Conservation (phyloP, 345 rosid species). For the Ceriops decandra region DNA sequence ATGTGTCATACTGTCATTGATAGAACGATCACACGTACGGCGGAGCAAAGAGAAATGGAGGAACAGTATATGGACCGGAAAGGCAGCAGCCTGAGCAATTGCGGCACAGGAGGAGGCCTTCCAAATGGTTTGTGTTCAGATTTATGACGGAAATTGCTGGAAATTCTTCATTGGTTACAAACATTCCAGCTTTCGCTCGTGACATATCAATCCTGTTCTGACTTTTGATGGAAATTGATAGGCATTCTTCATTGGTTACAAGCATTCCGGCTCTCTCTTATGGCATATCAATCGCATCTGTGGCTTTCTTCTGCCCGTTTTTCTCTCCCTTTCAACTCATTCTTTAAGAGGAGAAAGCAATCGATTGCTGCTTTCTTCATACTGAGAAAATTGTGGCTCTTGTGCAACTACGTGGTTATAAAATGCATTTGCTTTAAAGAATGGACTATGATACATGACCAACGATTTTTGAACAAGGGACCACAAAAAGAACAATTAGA, state of each 20-base stretch:
- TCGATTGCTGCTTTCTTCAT: conserved; percentile 1
- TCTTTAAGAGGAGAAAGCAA: conserved; percentile 3
- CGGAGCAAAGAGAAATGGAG: conserved; percentile 56
- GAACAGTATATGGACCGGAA: conserved; percentile 40
- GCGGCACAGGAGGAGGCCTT: conserved; percentile 57
- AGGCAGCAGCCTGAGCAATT: conserved; percentile 40
- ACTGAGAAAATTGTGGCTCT: neutral
- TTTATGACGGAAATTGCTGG: conserved; percentile 10
- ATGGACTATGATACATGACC: too few relatives aligned
- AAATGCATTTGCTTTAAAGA: too few relatives aligned
- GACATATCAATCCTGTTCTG: neutral
- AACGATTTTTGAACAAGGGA: too few relatives aligned
- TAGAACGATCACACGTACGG: conserved; percentile 40
- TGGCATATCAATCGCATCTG: too few relatives aligned
- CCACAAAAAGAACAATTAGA: too few relatives aligned
- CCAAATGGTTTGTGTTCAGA: conserved; percentile 16
- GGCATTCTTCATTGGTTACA: too few relatives aligned
- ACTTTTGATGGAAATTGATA: too few relatives aligned
- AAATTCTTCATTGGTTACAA: conserved; percentile 12
- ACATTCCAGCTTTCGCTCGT: neutral
- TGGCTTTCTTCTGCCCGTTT: neutral
- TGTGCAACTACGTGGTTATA: too few relatives aligned
- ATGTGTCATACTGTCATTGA: too few relatives aligned
- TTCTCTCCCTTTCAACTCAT: conserved; percentile 9
- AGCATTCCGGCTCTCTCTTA: too few relatives aligned